phyloP scores from a whole-genome alignment of 164 flowering plant species.

The Amborella trichopoda region DNA sequence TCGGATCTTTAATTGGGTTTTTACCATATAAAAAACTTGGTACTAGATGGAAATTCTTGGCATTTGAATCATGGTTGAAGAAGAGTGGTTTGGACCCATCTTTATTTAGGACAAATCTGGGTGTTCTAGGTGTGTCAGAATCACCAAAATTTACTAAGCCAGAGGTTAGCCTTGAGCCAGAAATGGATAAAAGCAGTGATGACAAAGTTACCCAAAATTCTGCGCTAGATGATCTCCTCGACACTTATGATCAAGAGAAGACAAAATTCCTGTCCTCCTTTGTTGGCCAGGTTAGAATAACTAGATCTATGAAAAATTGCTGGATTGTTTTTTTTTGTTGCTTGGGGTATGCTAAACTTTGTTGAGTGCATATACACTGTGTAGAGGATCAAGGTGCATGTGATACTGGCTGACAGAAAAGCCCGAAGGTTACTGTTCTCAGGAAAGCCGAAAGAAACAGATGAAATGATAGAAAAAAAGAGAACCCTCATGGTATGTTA shows the following conservation, averaged over 20 bases:
- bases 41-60: constrained; percentile 76
- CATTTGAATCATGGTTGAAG: constrained; percentile 92
- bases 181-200: constrained; percentile 13
- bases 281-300: constrained; percentile 69
- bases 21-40: constrained; percentile 78
- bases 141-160: too few relatives aligned
- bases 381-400: constrained; percentile 65
- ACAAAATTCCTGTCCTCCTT: constrained; percentile 70
- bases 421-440: constrained; percentile 71
- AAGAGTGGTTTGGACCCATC: constrained; percentile 72
- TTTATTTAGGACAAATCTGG: constrained; percentile 43
- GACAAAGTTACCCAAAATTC: constrained; percentile 34
- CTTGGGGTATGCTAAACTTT: too few relatives aligned
- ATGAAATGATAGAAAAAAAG: constrained; percentile 43
- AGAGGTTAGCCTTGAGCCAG: constrained; percentile 3
- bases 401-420: constrained; percentile 57
- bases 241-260: constrained; percentile 75
- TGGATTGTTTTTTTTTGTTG: neutral
- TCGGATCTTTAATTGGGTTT: constrained; percentile 80
- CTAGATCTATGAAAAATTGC: neutral
- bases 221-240: constrained; percentile 72
- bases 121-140: constrained; percentile 43
- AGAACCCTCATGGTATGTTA: constrained; percentile 77
- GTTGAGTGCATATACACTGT: constrained; percentile 2
- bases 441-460: constrained; percentile 46